Evolutionary conservation across 805 yeast genomes (phyloP), one percentile per base, ranked within the genome.

Genomic region (Candida cerambycidarum): DNA sequence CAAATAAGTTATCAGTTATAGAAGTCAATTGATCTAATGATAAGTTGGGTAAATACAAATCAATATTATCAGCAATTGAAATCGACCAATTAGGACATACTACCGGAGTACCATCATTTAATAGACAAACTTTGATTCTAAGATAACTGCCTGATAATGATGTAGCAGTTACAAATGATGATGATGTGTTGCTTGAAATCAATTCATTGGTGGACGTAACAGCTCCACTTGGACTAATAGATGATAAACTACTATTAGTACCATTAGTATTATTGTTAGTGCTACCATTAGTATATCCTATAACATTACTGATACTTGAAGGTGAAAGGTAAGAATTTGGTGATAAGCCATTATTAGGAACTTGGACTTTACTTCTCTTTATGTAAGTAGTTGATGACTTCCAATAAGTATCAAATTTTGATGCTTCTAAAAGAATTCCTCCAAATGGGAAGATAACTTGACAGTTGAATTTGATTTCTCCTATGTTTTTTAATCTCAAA

Each of bases 321-420:
- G 72, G 73, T 1, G 72, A 65, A 42, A 68, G 60, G 42, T 66
- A 63, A 44, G 63, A 67, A 48, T 64, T 67, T 2, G 74, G 74
- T 2, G 74, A 67, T 39, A 69, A 59, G 3, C 72, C 68, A 13
- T 41, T 29, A 15, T 32, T 40, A 11, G 32, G 15, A 10, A 29
- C 10, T 5, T 41, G 39, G 11, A 34, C 13, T 15, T 32, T 32
- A 11, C 56, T 54, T 19, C 58, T 58, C 35, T 63, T 63, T 13
- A 63, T 64, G 38, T 78, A 79, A 34, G 83, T 77, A 0, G 97
- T 86, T 0, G 96, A 69, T 1, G 73, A 83, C 63, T 90, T 93
- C 99, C 99, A 92, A 64, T 92, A 92, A 0, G 98, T 92, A 57
- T 90, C 97, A 59, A 86, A 89, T 66, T 89, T 88, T 9, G 95